phyloP scores from a whole-genome alignment of 2,329 filamentous ascomycete species.

The Phialophora chinensis region DNA sequence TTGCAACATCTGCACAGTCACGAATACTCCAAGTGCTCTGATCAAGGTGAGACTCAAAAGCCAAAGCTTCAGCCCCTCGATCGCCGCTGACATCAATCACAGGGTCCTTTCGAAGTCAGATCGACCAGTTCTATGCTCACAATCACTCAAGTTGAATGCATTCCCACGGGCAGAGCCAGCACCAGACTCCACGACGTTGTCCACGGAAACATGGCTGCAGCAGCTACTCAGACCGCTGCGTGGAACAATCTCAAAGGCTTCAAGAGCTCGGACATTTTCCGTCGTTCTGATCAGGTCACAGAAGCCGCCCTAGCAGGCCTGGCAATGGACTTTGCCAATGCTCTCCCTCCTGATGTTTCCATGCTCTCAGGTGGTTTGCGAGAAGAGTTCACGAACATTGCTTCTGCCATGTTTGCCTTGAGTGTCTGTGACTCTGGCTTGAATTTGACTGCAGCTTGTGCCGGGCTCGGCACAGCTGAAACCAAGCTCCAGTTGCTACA shows the following conservation, averaged over 20 bases:
- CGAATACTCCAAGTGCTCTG: slow-evolving; percentile 33
- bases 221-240: slow-evolving; percentile 6
- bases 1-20: slow-evolving; percentile 37
- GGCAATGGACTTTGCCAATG: slow-evolving; percentile 19
- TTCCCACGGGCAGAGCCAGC: slow-evolving; percentile 30
- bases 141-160: slow-evolving; percentile 36
- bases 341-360: slow-evolving; percentile 26
- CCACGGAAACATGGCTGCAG: slow-evolving; percentile 13
- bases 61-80: background rate
- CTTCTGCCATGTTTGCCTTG: slow-evolving; percentile 34
- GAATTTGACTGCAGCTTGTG: slow-evolving; percentile 29
- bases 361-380: slow-evolving; percentile 25
- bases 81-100: slow-evolving; percentile 15
- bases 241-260: slow-evolving; percentile 9
- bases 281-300: slow-evolving; percentile 21
- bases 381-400: slow-evolving; percentile 24
- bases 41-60: slow-evolving; percentile 24
- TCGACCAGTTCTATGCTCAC: slow-evolving; percentile 34
- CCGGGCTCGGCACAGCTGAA: slow-evolving; percentile 26
- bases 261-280: slow-evolving; percentile 14
- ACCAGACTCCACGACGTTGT: slow-evolving; percentile 25
- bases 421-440: slow-evolving; percentile 33
- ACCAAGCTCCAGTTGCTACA: slow-evolving; percentile 26
- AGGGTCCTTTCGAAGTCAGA: slow-evolving; percentile 35
- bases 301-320: slow-evolving; percentile 19